A percentile compares a stretch with the other conserved stretches of the same genome.
Evolutionary conservation across 148 eudicot genomes (phyloP).

Genomic region (Polygonum aviculare): DNA sequence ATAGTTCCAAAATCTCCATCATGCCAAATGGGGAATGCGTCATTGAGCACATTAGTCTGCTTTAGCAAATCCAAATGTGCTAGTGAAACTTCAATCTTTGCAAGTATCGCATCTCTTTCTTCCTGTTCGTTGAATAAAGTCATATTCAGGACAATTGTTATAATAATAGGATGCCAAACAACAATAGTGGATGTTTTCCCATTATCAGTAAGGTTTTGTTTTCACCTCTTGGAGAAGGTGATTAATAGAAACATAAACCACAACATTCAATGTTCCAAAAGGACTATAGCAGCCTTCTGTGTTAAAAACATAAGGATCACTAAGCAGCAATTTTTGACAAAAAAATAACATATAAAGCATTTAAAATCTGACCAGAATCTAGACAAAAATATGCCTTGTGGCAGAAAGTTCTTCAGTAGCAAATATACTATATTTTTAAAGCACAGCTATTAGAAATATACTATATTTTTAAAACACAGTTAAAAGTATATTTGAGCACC

Average conservation of each 20-base stretch:
- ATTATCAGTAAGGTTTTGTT: neutral
- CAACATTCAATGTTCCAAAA: neutral
- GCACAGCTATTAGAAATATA: neutral
- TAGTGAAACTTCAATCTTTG: conserved; percentile 97
- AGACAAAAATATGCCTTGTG: neutral
- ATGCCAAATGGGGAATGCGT: conserved; percentile 88
- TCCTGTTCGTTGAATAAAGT: conserved; percentile 37
- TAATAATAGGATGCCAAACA: neutral
- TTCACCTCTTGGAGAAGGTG: neutral
- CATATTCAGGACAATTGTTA: neutral
- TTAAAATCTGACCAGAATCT: neutral
- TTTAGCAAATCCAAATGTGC: conserved; percentile 89
- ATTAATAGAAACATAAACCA: neutral
- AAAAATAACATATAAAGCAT: neutral
- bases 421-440: neutral
- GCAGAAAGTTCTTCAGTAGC: neutral
- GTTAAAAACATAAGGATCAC: neutral
- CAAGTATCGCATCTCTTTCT: conserved; percentile 87
- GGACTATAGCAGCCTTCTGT: neutral
- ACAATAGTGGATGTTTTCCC: neutral
- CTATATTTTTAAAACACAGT: neutral
- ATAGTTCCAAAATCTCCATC: conserved; percentile 97
- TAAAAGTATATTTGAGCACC: conserved; percentile 31
- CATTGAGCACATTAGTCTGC: conserved; percentile 85
- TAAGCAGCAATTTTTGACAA: neutral